Conservation (phyloP, 83 land plant species). For the Thuja plicata region DNA sequence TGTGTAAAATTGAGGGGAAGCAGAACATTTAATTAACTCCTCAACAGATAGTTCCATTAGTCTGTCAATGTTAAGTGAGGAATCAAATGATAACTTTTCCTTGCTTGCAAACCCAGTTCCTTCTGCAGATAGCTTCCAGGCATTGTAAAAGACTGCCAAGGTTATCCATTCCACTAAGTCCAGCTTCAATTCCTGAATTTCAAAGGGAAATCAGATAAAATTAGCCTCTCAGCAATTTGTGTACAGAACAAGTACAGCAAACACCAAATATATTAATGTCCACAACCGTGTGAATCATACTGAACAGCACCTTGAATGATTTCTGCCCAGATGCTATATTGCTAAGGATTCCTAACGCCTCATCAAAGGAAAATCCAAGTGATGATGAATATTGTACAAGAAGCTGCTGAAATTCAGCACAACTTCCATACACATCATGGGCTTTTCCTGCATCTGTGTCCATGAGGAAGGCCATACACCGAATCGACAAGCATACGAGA, state of each 20-base stretch:
- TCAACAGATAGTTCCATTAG: constrained; percentile 27
- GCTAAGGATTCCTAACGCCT: constrained; percentile 39
- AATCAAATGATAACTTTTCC: constrained; percentile 16
- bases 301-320: constrained; percentile 36
- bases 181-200: constrained; percentile 34
- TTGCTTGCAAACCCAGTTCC: constrained; percentile 3
- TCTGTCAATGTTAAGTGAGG: constrained; percentile 37
- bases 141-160: constrained; percentile 66
- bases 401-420: constrained; percentile 39
- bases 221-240: background rate
- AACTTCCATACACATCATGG: constrained; percentile 11
- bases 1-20: background rate
- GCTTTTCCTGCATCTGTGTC: constrained; percentile 44
- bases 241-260: background rate
- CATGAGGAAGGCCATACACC: constrained; percentile 29
- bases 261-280: background rate
- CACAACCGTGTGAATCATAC: background rate
- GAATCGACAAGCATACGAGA: constrained; percentile 46
- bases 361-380: constrained; percentile 49
- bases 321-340: constrained; percentile 33
- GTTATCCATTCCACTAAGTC: constrained; percentile 46
- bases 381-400: constrained; percentile 49
- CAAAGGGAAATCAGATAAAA: background rate
- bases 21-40: constrained; percentile 11
- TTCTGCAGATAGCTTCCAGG: constrained; percentile 38